Evolutionary conservation across 352 stramenopile genomes (phyloP).

Genomic region (Phytophthora capsici): DNA sequence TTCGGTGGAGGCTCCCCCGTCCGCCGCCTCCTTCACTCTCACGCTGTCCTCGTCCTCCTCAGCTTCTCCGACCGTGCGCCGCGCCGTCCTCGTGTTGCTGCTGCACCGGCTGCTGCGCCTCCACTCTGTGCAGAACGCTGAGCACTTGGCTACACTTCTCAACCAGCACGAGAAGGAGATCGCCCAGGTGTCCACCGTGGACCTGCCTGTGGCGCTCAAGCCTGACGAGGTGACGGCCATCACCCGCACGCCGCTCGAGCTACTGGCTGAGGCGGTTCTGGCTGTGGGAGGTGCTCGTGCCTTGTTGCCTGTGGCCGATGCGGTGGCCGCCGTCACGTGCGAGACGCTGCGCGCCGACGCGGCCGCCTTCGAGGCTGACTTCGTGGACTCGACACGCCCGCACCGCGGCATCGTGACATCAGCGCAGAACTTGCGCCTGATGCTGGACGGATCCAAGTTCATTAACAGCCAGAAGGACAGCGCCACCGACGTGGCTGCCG

Average conservation of each 20-base stretch:
- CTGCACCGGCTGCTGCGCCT: slow-evolving; percentile 55
- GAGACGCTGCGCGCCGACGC: slow-evolving; percentile 72
- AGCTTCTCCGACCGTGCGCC: slow-evolving; percentile 21
- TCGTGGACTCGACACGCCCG: slow-evolving; percentile 79
- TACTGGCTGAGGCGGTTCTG: slow-evolving; percentile 65
- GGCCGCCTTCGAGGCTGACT: slow-evolving; percentile 84
- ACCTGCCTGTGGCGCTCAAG: slow-evolving; percentile 48
- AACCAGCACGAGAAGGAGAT: slow-evolving; percentile 59
- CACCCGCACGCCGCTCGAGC: slow-evolving; percentile 34
- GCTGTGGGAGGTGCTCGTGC: slow-evolving; percentile 69
- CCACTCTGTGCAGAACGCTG: slow-evolving; percentile 38
- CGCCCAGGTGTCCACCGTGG: slow-evolving; percentile 30
- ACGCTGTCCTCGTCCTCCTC: slow-evolving; percentile 12
- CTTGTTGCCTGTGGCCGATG: slow-evolving; percentile 71
- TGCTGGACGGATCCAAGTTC: slow-evolving; percentile 91
- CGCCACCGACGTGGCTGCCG: slow-evolving; percentile 41
- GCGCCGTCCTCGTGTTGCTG: slow-evolving; percentile 49
- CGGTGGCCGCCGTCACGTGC: slow-evolving; percentile 84
- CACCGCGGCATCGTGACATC: slow-evolving; percentile 89
- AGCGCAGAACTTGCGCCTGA: slow-evolving; percentile 83
- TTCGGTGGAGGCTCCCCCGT: slow-evolving; percentile 10
- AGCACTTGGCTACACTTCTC: slow-evolving; percentile 62
- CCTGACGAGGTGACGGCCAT: slow-evolving; percentile 49
- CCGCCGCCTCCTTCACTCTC: slow-evolving; percentile 16
- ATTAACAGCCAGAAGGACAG: slow-evolving; percentile 63